Conservation (phyloP, 2,329 filamentous ascomycete genomes). For the Cylindrodendrum hubeiense region DNA sequence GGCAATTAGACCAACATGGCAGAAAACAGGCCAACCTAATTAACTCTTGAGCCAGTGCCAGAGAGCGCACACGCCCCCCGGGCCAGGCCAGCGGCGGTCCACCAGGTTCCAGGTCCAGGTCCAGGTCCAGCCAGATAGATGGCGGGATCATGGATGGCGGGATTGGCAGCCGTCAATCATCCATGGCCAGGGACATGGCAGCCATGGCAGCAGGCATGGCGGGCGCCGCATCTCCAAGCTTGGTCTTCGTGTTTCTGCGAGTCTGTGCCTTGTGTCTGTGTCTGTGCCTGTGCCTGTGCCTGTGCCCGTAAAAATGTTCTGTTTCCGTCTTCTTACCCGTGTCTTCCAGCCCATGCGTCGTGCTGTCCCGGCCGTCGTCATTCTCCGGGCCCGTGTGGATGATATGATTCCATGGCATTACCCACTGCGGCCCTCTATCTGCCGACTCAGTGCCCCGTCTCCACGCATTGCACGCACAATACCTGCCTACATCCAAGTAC, state of each 20-base stretch:
- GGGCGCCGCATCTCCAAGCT: background rate
- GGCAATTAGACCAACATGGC: background rate
- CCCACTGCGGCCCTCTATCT: conserved; percentile 1
- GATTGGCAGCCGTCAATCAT: background rate
- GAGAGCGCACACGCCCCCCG: background rate
- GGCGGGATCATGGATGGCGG: background rate
- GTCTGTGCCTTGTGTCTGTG: background rate
- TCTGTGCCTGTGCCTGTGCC: background rate
- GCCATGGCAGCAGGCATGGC: background rate
- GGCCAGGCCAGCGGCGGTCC: background rate
- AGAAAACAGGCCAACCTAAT: background rate
- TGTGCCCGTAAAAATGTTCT: background rate
- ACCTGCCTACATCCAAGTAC: background rate
- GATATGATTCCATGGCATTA: background rate
- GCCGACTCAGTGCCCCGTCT: conserved; percentile 7
- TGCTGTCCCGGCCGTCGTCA: background rate
- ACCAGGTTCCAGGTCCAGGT: conserved; percentile 1
- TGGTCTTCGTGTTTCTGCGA: background rate
- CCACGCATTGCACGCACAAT: conserved; percentile 10
- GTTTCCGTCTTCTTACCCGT: background rate
- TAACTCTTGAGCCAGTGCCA: background rate
- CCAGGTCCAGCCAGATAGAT: background rate
- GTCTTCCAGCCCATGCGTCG: background rate
- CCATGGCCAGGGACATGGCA: background rate
- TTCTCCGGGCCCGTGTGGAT: background rate